Evolutionary conservation across 179 eudicot genomes (phyloP).

Genomic region (Beta corolliflora): DNA sequence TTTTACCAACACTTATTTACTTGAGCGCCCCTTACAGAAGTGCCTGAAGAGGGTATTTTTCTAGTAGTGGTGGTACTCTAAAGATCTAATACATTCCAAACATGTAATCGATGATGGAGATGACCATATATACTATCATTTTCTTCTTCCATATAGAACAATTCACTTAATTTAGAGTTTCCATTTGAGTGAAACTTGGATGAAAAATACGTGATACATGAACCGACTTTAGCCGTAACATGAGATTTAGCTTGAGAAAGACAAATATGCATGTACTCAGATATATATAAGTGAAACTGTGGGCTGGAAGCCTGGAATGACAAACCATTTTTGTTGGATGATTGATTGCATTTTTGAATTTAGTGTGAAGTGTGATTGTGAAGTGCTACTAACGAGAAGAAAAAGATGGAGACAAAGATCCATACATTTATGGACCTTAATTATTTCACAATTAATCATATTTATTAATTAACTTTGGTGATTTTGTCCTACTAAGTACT

Average conservation of each 20-base stretch:
- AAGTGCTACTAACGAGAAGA: background rate
- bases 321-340: background rate
- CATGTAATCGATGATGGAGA: too few species aligned
- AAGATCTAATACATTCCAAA: too few species aligned
- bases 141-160: too few species aligned
- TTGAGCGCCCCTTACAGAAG: too few species aligned
- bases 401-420: conserved; percentile 7
- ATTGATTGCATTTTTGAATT: conserved; percentile 7
- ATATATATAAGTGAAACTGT: background rate
- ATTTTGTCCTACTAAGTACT: conserved; percentile 11
- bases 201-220: too few species aligned
- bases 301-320: background rate
- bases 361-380: background rate
- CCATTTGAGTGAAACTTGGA: too few species aligned
- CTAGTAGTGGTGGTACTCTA: too few species aligned
- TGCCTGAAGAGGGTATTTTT: too few species aligned
- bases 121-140: too few species aligned
- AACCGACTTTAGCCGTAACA: background rate
- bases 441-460: background rate
- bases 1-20: too few species aligned
- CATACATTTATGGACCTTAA: background rate
- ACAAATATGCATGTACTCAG: background rate
- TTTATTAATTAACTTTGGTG: background rate
- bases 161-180: too few species aligned
- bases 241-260: background rate